Base-by-base conservation (phyloP, 208 protist genomes). In the Wallacemonas sp. region DNA sequence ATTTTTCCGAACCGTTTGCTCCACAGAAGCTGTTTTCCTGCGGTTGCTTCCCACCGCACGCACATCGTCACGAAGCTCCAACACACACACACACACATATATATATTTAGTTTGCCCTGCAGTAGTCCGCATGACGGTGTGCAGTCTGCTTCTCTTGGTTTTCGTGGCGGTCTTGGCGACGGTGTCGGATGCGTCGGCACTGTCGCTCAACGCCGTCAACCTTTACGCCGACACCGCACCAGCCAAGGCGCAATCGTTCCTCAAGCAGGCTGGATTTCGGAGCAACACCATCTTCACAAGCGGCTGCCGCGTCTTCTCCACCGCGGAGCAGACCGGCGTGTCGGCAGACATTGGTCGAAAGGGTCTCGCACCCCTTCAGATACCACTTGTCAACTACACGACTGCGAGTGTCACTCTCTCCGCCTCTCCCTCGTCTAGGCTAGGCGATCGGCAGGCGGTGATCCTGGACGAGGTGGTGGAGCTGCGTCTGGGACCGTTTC, bases 401-500 rank as follows among this genome's bases (percentile, higher is more conserved):
- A 41, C 36, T n/a, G n/a, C n/a, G n/a, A n/a, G n/a, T n/a, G n/a
- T n/a, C n/a, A n/a, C n/a, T n/a, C n/a, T n/a, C n/a, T n/a, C n/a
- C n/a, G n/a, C n/a, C n/a, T n/a, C n/a, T n/a, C n/a, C n/a, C n/a
- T n/a, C n/a, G n/a, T n/a, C n/a, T n/a, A n/a, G n/a, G n/a, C n/a
- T n/a, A n/a, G n/a, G n/a, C n/a, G n/a, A n/a, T 41, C 36, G 36
- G 10, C 36, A 41, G 7, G 14, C 36, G 4, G 25, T 11, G 25
- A 18, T 5, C 29, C 23, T 55, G 48, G 26, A 55, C 48, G 26
- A 62, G 36, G 29, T 59, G n/a, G 72, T 67, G 0, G 25, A 61
- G 28, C 22, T 72, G 12, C 41, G 67, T 26, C 50, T 77, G 11
- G 72, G 72, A 3, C 33, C 55, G 10, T 72, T 77, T 31, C 46